Conservation (phyloP, 2,329 filamentous ascomycete genomes). For the Conoideocrella luteorostrata region DNA sequence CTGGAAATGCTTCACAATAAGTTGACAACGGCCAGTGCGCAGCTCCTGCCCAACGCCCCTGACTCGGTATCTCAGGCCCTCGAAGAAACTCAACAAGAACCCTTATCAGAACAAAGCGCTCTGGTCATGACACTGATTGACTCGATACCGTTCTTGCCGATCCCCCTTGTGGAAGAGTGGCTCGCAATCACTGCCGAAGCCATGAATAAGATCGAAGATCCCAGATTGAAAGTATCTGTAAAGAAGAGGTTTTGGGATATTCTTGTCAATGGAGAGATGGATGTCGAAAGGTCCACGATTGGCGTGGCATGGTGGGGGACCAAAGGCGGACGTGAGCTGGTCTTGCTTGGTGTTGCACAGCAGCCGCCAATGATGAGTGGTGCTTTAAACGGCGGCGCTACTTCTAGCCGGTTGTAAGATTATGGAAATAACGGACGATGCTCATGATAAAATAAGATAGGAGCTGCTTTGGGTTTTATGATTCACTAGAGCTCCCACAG, state of each 20-base stretch:
- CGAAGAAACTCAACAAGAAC: constrained; percentile 20
- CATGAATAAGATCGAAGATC: constrained; percentile 57
- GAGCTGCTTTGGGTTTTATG: no score
- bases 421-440: background rate
- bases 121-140: constrained; percentile 74
- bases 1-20: constrained; percentile 69
- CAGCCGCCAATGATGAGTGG: constrained; percentile 47
- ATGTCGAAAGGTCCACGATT: constrained; percentile 72
- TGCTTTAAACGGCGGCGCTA: constrained; percentile 32
- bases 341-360: constrained; percentile 25
- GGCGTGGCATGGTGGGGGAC: constrained; percentile 83
- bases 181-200: constrained; percentile 64
- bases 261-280: constrained; percentile 76
- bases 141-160: constrained; percentile 65
- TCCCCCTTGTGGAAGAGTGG: constrained; percentile 72
- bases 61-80: constrained; percentile 25
- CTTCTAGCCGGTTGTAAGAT: constrained; percentile 29
- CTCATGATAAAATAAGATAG: no score
- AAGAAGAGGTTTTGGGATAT: constrained; percentile 73
- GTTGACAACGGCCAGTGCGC: constrained; percentile 44
- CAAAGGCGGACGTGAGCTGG: constrained; percentile 45
- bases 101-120: constrained; percentile 71
- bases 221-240: constrained; percentile 55
- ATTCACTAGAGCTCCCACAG: no score
- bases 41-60: constrained; percentile 33